A percentile compares a stretch with the other conserved stretches of the same genome.
Evolutionary conservation across 192 early-diverging fungal species (phyloP).

Genomic region (Coemansia sp.): DNA sequence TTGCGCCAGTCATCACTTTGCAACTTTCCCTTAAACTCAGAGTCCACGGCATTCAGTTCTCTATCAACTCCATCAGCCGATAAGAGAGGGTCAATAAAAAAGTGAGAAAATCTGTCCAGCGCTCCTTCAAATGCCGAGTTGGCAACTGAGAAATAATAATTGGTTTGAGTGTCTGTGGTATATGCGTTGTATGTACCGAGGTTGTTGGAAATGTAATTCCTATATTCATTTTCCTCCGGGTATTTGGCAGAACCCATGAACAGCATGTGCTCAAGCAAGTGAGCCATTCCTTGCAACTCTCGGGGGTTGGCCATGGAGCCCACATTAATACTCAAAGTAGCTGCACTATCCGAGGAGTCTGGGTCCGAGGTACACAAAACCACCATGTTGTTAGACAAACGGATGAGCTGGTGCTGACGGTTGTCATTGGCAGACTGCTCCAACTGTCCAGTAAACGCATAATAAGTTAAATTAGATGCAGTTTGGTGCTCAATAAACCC

Average conservation of each 20-base stretch:
- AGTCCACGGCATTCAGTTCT: slow-evolving; percentile 87
- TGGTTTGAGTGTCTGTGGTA: slow-evolving; percentile 12
- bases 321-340: slow-evolving; percentile 60
- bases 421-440: slow-evolving; percentile 58
- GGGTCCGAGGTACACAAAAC: slow-evolving; percentile 57
- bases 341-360: slow-evolving; percentile 52
- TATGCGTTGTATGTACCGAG: slow-evolving; percentile 27
- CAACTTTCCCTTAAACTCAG: slow-evolving; percentile 84
- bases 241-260: slow-evolving; percentile 69
- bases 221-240: slow-evolving; percentile 64
- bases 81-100: slow-evolving; percentile 85
- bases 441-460: slow-evolving; percentile 13
- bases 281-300: slow-evolving; percentile 62
- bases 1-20: slow-evolving; percentile 60
- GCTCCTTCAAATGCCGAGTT: slow-evolving; percentile 52
- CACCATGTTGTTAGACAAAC: slow-evolving; percentile 57
- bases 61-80: slow-evolving; percentile 73
- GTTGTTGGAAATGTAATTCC: slow-evolving; percentile 25
- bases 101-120: slow-evolving; percentile 70
- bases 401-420: slow-evolving; percentile 55
- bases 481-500: neutral
- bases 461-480: slow-evolving; percentile 7
- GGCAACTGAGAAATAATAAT: slow-evolving; percentile 8
- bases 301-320: slow-evolving; percentile 59
- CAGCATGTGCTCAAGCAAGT: slow-evolving; percentile 70